Percentiles rank a stretch among this genome's conserved stretches.
These are phyloP conservation scores for Spizellomyces sp. DNA, from an alignment of 192 early-diverging fungal genomes.

Conservation along the genomic window DNA sequence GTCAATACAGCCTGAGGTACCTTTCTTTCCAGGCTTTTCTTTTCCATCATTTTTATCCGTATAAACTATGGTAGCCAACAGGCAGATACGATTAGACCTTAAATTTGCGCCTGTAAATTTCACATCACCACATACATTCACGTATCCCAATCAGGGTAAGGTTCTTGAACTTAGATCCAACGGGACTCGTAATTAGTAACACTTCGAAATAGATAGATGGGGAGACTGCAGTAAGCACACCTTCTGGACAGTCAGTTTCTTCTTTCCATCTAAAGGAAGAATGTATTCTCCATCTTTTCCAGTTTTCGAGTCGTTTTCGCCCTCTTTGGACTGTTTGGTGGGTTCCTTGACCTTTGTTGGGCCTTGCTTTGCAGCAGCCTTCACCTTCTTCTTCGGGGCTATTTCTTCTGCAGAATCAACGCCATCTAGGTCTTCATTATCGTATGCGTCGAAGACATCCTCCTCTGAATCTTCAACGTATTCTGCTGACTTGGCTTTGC, in stretches of 20 bases:
- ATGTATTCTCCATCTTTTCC: background rate
- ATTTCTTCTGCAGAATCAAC: too few species aligned
- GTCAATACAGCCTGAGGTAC: too few species aligned
- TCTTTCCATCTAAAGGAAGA: background rate
- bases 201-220: background rate
- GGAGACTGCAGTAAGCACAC: background rate
- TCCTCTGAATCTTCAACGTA: too few species aligned
- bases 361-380: too few species aligned
- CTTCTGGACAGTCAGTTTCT: background rate
- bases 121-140: background rate
- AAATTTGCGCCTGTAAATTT: background rate
- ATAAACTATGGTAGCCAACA: background rate
- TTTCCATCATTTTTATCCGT: background rate
- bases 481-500: too few species aligned
- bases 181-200: background rate
- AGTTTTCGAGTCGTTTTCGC: background rate
- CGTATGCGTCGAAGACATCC: too few species aligned
- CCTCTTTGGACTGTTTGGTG: background rate
- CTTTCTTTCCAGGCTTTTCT: slow-evolving; percentile 9
- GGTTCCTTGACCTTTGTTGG: too few species aligned
- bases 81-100: background rate
- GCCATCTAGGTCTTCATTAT: too few species aligned
- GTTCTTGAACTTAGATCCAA: background rate
- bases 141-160: background rate
- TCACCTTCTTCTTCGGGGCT: too few species aligned